Conservation (phyloP, 768 basidiomycete genomes). For the Serendipita sp. region DNA sequence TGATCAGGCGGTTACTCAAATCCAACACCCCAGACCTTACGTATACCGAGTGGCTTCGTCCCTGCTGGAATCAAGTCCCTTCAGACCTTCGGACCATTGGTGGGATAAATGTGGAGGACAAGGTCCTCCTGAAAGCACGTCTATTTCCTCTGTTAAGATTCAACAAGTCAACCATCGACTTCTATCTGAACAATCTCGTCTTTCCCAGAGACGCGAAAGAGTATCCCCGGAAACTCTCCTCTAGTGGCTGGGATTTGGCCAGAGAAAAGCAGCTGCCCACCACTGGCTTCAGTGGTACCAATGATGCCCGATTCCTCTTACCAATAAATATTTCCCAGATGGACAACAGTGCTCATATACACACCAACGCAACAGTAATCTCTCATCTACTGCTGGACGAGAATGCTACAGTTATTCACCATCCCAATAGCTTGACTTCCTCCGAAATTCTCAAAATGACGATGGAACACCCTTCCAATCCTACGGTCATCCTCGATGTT, state of each 20-base stretch:
- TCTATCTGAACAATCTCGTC: conserved; percentile 30
- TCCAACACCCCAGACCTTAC: conserved; percentile 26
- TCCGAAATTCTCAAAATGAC: background rate
- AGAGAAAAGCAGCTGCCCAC: conserved; percentile 21
- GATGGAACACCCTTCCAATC: background rate
- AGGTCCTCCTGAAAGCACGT: conserved; percentile 15
- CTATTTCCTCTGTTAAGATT: conserved; percentile 19
- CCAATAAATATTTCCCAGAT: conserved; percentile 22
- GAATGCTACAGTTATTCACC: conserved; percentile 10
- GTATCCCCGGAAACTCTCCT: conserved; percentile 30
- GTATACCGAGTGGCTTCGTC: conserved; percentile 27
- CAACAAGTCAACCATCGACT: conserved; percentile 28
- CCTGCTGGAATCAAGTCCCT: conserved; percentile 15
- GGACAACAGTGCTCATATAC: conserved; percentile 24
- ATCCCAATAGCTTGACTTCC: background rate
- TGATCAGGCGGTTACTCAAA: conserved; percentile 24
- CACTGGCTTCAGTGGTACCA: conserved; percentile 42
- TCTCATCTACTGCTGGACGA: conserved; percentile 15
- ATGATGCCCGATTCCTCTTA: conserved; percentile 23
- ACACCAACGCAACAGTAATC: conserved; percentile 29
- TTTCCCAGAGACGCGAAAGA: conserved; percentile 35
- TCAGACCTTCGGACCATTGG: conserved; percentile 17
- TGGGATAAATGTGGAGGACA: conserved; percentile 29
- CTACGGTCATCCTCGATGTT: conserved; percentile 32
- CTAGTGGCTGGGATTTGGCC: conserved; percentile 38